Evolutionary conservation across 2,329 filamentous ascomycete genomes (phyloP), one percentile per base, ranked within the genome.

Genomic region (Cryphonectria japonica): DNA sequence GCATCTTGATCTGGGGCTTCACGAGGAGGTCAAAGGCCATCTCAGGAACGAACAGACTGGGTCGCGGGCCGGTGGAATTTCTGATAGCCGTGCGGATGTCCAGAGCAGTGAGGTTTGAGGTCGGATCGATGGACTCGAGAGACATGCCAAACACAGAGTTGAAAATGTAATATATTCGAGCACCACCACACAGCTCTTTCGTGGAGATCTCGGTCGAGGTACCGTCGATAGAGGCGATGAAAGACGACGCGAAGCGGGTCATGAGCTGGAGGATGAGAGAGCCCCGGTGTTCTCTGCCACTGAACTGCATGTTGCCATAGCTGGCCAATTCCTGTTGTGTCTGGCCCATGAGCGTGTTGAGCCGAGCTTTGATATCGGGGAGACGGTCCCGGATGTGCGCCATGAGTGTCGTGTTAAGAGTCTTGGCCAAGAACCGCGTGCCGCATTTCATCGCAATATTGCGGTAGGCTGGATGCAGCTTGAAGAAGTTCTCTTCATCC

Each of bases 271-370:
- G 84, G 71, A 99, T 97, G 74, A 99, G 87, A 39, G 95, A 97
- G 43, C 96, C 96, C 66, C 95, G 89, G 79, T 99, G 96, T 80
- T 98, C 96, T 81, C 97, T 97, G 77, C 96, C 96, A 74, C 93
- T 97, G 80, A 99, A 99, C 77, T 97, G 93, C 85, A 96, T 97
- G 79, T 98, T 97, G 52, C 96, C 96, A 79, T 99, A 99, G 81
- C 95, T 97, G 60, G 96, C 96, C 70, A 99, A 87, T 81, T 99
- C 96, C 83, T 99, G 96, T 79, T 99, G 96, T 65, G 96, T 98
- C 82, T 99, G 96, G n/a, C 96, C 96, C 96, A 99, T 99, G 67
- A 99, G 85, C 0, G 96, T 99, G 82, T 99, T 99, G 73, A 99
- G 87, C 69, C 96, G 91, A 66, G 96, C 96, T 83, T 99, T 99